phyloP scores from a whole-genome alignment of 306 rosid genomes.

The Heteromeles arbutifolia region DNA sequence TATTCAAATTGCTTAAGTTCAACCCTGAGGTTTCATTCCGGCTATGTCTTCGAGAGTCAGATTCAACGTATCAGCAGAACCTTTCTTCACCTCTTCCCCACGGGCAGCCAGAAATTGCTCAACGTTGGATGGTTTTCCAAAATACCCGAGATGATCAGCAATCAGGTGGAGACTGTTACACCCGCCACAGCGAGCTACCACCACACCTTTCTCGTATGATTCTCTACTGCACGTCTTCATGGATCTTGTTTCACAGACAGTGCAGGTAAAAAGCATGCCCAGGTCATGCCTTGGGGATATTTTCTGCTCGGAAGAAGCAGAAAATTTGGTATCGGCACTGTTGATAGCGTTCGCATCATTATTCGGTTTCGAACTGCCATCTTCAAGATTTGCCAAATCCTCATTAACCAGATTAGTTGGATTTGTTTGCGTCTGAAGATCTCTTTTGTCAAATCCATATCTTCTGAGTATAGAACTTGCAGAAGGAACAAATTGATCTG shows the following conservation, averaged over 20 bases:
- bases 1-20: not conserved
- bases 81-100: conserved; percentile 78
- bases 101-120: conserved; percentile 75
- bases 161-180: conserved; percentile 78
- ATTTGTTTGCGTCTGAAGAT: conserved; percentile 27
- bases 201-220: conserved; percentile 86
- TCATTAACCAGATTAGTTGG: conserved; percentile 26
- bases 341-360: conserved; percentile 10
- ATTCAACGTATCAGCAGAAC: conserved; percentile 60
- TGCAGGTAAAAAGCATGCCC: conserved; percentile 88
- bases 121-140: conserved; percentile 67
- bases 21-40: conserved; percentile 35
- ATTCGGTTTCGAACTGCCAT: conserved; percentile 11
- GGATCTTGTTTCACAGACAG: conserved; percentile 86
- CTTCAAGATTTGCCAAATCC: conserved; percentile 29
- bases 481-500: conserved; percentile 43
- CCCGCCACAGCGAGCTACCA: conserved; percentile 77
- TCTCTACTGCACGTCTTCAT: conserved; percentile 64
- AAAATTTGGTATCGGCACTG: conserved; percentile 26
- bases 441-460: conserved; percentile 31
- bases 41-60: conserved; percentile 71
- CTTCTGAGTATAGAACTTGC: conserved; percentile 26
- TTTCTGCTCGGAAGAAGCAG: conserved; percentile 50
- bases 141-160: conserved; percentile 85
- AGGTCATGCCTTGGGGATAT: conserved; percentile 86